phyloP scores from a whole-genome alignment of 75 land plant genomes.

The Pinus taeda region DNA sequence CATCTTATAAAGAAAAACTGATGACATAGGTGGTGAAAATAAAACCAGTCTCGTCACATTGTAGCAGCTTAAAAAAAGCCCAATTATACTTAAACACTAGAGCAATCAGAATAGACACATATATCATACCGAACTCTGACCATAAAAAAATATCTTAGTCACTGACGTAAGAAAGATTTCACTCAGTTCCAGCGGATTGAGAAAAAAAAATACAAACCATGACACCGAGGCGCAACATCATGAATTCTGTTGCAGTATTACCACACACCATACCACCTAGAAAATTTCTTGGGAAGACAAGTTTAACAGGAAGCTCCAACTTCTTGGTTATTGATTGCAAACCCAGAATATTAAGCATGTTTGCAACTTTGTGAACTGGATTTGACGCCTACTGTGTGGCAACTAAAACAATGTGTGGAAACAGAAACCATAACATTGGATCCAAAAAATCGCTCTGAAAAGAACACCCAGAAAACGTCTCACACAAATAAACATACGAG shows the following conservation, averaged over 20 bases:
- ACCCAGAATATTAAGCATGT: conserved; percentile 80
- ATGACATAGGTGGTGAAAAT: background rate
- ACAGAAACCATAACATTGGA: conserved; percentile 90
- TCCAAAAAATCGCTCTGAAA: conserved; percentile 86
- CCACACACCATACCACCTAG: conserved; percentile 55
- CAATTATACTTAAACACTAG: background rate
- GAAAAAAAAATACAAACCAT: conserved; percentile 54
- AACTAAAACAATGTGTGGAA: conserved; percentile 16
- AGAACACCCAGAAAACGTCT: conserved; percentile 95
- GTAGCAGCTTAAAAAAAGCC: background rate
- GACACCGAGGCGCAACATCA: conserved; percentile 98
- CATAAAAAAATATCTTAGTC: background rate
- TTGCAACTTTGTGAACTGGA: conserved; percentile 88
- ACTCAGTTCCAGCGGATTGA: background rate
- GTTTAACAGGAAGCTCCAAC: conserved; percentile 91
- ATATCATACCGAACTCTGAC: background rate
- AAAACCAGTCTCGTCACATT: background rate
- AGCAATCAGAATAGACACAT: background rate
- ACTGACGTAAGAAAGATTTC: background rate
- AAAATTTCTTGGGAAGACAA: conserved; percentile 85
- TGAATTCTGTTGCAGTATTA: conserved; percentile 41
- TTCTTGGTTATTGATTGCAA: conserved; percentile 78
- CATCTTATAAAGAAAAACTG: background rate
- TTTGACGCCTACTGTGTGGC: conserved; percentile 92
- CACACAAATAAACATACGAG: conserved; percentile 80